Evolutionary conservation across 2,329 filamentous ascomycete species (phyloP).

Genomic region (Fusarium cyanostomum): DNA sequence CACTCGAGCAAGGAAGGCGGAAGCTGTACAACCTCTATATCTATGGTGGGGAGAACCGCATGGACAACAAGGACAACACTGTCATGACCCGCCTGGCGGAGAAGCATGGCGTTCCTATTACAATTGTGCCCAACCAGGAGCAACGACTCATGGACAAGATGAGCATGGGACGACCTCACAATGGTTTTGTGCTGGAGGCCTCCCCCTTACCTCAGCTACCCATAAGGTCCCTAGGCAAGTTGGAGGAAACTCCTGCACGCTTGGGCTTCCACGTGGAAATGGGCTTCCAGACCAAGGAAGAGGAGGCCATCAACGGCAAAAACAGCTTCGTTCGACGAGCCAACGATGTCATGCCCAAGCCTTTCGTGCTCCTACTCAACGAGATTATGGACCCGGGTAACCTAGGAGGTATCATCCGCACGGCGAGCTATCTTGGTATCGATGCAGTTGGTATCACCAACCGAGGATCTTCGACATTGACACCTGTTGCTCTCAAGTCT

Average conservation of each 20-base stretch:
- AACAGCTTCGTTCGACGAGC: slow-evolving; percentile 57
- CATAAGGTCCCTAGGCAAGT: slow-evolving; percentile 64
- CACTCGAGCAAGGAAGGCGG: slow-evolving; percentile 72
- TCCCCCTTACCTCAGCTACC: slow-evolving; percentile 82
- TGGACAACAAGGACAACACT: slow-evolving; percentile 57
- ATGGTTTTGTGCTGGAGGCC: slow-evolving; percentile 87
- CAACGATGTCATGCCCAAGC: slow-evolving; percentile 58
- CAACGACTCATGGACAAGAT: slow-evolving; percentile 82
- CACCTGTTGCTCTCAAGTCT: slow-evolving; percentile 83
- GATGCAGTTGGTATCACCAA: slow-evolving; percentile 83
- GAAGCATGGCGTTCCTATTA: slow-evolving; percentile 62
- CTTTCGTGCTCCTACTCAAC: slow-evolving; percentile 78
- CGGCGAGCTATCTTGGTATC: slow-evolving; percentile 89
- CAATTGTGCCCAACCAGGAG: slow-evolving; percentile 67
- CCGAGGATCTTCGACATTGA: slow-evolving; percentile 77
- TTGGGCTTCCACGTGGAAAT: slow-evolving; percentile 68
- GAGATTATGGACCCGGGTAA: slow-evolving; percentile 88
- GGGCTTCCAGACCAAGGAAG: slow-evolving; percentile 77
- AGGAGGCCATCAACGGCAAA: slow-evolving; percentile 76
- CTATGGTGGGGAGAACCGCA: slow-evolving; percentile 66
- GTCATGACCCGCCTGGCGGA: slow-evolving; percentile 58
- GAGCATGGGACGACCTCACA: slow-evolving; percentile 84
- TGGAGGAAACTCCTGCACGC: slow-evolving; percentile 55
- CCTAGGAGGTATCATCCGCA: slow-evolving; percentile 86
- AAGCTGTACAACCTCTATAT: slow-evolving; percentile 88